Evolutionary conservation across 768 basidiomycete genomes (phyloP), one percentile per base, ranked within the genome.

Genomic region (Boletus rubropictus): DNA sequence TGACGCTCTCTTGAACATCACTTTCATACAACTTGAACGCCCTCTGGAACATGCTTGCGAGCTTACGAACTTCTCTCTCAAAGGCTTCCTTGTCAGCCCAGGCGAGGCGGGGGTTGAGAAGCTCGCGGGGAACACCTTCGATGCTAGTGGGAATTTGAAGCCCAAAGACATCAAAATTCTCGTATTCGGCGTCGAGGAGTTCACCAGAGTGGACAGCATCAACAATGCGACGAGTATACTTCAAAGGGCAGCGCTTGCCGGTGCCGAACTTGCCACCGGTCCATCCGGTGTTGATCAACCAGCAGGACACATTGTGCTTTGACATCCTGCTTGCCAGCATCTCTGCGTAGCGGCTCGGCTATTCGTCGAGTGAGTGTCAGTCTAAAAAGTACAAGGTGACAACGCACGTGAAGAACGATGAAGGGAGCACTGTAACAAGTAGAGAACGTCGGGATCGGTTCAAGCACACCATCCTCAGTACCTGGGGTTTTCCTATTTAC

Each of bases 381-480:
- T 9, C 7, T 9, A 10, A 18, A 34, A 51, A 20, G 33, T 38
- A 39, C 7, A 15, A 18, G 38, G 31, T 7, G 28, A 42, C 21
- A 25, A 69, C 81, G 33, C 63, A 85, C 83, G 70, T 96, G 95
- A 46, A 96, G 88, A 57, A 97, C 86, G 66, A 99, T 97, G 80
- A 99, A 98, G n/a, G 96, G 96, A 34, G 94, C 92, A 57, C 87
- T 89, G 80, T 97, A 99, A 71, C 96, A 98, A 27, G 94, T 97
- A 17, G 93, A 96, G 81, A 99, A 99, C 34, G 96, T 98, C 20
- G 96, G 96, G 53, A 95, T 94, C 49, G 96, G 96, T 67, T 99
- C 96, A 37, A 96, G 78, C 24, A 99, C 89, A 64, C 95, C 95
- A 61, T 97, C 95, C 65, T 98, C 95, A 4, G 95, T 98, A 46